A percentile compares a stretch with the other conserved stretches of the same genome.
phyloP scores from a whole-genome alignment of 2,329 filamentous ascomycete species.

The Venturia aucupariae region DNA sequence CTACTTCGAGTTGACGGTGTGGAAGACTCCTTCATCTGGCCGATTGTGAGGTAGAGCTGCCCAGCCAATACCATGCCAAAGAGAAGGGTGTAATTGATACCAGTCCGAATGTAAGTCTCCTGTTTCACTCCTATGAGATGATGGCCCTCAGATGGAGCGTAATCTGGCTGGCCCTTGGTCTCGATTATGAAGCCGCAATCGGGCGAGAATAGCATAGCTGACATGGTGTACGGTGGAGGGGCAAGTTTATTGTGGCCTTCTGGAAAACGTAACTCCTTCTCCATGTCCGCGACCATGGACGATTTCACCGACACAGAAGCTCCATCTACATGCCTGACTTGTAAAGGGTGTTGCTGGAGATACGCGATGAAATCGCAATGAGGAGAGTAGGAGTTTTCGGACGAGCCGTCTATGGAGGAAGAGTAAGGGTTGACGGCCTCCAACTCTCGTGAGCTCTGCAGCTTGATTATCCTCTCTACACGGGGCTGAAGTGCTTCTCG shows the following conservation, averaged over 20 bases:
- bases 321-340: slow-evolving; percentile 20
- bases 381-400: slow-evolving; percentile 51
- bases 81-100: slow-evolving; percentile 44
- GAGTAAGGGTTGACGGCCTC: slow-evolving; percentile 59
- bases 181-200: slow-evolving; percentile 58
- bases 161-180: slow-evolving; percentile 49
- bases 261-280: slow-evolving; percentile 51
- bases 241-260: slow-evolving; percentile 45
- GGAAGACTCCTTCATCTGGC: slow-evolving; percentile 55
- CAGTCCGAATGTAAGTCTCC: slow-evolving; percentile 45
- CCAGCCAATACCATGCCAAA: slow-evolving; percentile 40
- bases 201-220: slow-evolving; percentile 53
- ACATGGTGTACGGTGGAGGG: slow-evolving; percentile 47
- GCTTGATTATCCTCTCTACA: slow-evolving; percentile 56
- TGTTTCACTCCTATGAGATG: slow-evolving; percentile 50
- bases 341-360: slow-evolving; percentile 59
- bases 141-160: slow-evolving; percentile 37
- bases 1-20: slow-evolving; percentile 56
- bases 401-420: slow-evolving; percentile 51
- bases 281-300: slow-evolving; percentile 30
- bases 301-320: slow-evolving; percentile 17
- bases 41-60: slow-evolving; percentile 48
- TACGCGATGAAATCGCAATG: slow-evolving; percentile 88
- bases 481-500: slow-evolving; percentile 61
- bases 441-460: slow-evolving; percentile 46